phyloP scores from a whole-genome alignment of 805 yeast species.

The Lachancea sp. region DNA sequence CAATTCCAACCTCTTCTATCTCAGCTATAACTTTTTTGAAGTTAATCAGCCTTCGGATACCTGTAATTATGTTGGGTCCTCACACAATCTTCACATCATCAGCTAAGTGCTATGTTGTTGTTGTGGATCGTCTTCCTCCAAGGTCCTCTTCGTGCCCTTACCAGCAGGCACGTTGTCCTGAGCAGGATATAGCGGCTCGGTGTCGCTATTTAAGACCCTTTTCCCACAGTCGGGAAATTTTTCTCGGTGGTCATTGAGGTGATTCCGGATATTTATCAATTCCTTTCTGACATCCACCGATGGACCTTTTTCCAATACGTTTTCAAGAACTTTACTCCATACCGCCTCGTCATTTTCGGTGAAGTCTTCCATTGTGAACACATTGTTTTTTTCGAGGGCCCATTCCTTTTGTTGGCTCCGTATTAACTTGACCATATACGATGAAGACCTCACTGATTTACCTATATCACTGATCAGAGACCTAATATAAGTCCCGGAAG shows the following conservation, averaged over 20 bases:
- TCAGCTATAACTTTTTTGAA: conserved; percentile 30
- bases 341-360: conserved; percentile 49
- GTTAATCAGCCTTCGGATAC: conserved; percentile 23
- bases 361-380: conserved; percentile 62
- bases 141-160: conserved; percentile 4
- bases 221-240: conserved; percentile 7
- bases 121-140: conserved; percentile 4
- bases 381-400: conserved; percentile 62
- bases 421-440: conserved; percentile 80
- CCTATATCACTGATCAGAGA: conserved; percentile 87
- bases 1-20: conserved; percentile 16
- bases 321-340: conserved; percentile 63
- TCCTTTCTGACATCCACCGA: conserved; percentile 37
- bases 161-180: conserved; percentile 1
- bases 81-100: conserved; percentile 11
- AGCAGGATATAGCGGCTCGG: not conserved
- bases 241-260: conserved; percentile 7
- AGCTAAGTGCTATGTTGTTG: not conserved
- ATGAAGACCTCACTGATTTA: conserved; percentile 67
- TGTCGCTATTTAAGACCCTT: not conserved
- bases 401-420: conserved; percentile 79
- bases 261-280: conserved; percentile 30
- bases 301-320: conserved; percentile 46
- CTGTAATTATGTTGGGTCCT: conserved; percentile 39
- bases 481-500: conserved; percentile 93